These are phyloP conservation scores for Ceratocystis colombiana DNA, from an alignment of 2,329 filamentous ascomycete genomes.

Conservation along the genomic window DNA sequence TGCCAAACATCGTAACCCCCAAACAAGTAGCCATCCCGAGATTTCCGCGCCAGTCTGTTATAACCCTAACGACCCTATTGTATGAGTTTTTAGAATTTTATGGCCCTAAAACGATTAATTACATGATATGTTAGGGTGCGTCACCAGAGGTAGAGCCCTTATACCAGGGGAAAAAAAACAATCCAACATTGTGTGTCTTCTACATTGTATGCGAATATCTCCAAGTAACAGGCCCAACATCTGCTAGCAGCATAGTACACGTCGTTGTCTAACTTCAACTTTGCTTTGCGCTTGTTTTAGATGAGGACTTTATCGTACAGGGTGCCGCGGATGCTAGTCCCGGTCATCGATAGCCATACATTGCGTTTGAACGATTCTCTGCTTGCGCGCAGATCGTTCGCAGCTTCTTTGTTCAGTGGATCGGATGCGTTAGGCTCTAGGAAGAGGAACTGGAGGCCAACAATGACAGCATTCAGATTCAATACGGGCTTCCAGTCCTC, in stretches of 20 bases:
- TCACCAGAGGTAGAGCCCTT: background rate
- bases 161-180: background rate
- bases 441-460: constrained; percentile 91
- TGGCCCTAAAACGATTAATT: too few species aligned
- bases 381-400: constrained; percentile 78
- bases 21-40: too few species aligned
- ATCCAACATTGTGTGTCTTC: background rate
- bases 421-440: constrained; percentile 94
- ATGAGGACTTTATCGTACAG: constrained; percentile 50
- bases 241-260: background rate
- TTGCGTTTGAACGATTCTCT: constrained; percentile 86
- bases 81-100: too few species aligned
- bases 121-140: too few species aligned
- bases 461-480: constrained; percentile 92
- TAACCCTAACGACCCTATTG: background rate
- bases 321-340: constrained; percentile 62
- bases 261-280: background rate
- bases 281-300: background rate
- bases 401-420: constrained; percentile 96
- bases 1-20: background rate
- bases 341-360: constrained; percentile 72
- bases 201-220: background rate
- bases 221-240: background rate
- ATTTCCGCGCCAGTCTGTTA: background rate
- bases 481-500: constrained; percentile 99